These are phyloP conservation scores for Neofusicoccum cordaticola DNA, from an alignment of 2,329 filamentous ascomycete species.

Conservation along the genomic window DNA sequence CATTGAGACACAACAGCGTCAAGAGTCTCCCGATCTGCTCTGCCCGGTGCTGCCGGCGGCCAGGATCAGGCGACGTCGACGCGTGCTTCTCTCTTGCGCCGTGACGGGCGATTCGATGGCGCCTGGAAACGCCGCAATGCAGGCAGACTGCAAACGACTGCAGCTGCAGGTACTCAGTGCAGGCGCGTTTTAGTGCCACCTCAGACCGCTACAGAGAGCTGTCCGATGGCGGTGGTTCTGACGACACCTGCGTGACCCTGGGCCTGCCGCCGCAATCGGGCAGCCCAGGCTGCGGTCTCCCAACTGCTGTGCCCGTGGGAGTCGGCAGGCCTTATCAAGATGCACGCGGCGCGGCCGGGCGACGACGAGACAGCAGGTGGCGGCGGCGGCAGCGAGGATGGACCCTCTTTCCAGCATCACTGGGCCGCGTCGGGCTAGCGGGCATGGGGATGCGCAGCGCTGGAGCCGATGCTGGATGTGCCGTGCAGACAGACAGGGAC, in stretches of 20 bases:
- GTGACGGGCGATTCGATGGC: neutral
- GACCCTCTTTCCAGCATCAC: neutral
- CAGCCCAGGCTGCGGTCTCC: neutral
- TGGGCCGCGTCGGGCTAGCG: neutral
- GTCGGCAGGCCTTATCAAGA: neutral
- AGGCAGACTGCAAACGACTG: neutral
- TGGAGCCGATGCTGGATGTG: neutral
- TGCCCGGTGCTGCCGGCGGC: neutral
- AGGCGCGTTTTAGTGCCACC: constrained; percentile 1
- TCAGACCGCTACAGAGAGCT: neutral
- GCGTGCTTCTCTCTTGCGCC: neutral
- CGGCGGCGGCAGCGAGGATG: neutral
- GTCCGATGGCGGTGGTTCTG: neutral
- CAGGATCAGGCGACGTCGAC: neutral
- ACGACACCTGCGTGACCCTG: neutral
- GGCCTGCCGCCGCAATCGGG: neutral
- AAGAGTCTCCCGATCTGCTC: neutral
- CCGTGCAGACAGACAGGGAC: neutral
- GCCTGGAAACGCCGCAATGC: neutral
- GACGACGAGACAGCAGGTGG: neutral
- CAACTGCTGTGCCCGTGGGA: neutral
- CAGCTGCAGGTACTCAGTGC: constrained; percentile 1
- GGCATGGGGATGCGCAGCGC: neutral
- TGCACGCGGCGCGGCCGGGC: neutral
- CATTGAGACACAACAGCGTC: neutral